A percentile compares a stretch with the other conserved stretches of the same genome.
phyloP scores from a whole-genome alignment of 2,329 filamentous ascomycete species.

The Diatrype stigma region DNA sequence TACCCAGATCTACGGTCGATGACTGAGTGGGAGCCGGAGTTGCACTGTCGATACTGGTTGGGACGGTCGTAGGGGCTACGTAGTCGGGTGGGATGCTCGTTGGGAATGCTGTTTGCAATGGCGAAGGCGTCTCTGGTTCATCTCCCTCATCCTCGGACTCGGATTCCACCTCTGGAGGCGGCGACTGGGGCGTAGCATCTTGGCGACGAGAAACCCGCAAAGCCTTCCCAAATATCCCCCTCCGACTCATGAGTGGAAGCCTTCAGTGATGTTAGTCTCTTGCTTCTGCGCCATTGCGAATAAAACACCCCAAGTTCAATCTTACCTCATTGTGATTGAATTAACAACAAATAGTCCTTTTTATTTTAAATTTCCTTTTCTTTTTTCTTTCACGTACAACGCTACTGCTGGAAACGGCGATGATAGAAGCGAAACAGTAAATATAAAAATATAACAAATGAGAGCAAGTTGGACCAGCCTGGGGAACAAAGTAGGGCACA shows the following conservation, averaged over 20 bases:
- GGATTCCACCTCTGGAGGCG: neutral
- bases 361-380: too few species aligned
- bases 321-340: neutral
- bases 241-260: neutral
- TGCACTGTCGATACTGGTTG: too few species aligned
- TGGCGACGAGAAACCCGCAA: neutral
- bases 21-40: too few species aligned
- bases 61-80: neutral
- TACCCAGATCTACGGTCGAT: too few species aligned
- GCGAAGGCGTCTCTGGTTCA: neutral
- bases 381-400: neutral
- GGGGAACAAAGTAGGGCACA: neutral
- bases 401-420: neutral
- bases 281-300: neutral
- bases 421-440: neutral
- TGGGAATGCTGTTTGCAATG: neutral
- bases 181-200: too few species aligned
- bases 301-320: neutral
- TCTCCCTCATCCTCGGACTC: neutral
- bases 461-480: neutral
- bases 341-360: too few species aligned
- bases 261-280: neutral
- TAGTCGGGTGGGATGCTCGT: neutral
- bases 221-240: neutral
- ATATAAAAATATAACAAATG: neutral